A percentile compares a stretch with the other conserved stretches of the same genome.
Conservation (phyloP, 257 asterid species). For the Ilex asprella region DNA sequence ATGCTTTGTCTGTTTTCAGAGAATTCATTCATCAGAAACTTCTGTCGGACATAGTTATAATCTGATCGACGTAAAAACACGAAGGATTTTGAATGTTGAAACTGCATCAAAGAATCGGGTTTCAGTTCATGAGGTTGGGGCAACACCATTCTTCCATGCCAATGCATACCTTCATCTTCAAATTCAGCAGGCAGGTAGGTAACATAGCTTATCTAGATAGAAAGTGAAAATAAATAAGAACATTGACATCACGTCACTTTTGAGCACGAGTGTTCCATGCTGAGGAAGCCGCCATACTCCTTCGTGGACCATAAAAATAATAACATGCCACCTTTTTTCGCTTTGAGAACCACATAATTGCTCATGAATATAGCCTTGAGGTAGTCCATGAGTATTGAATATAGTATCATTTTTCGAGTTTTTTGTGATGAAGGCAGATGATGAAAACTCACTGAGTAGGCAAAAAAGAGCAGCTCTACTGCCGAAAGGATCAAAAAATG, state of each 20-base stretch:
- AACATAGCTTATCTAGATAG: neutral
- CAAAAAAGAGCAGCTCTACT: conserved; percentile 58
- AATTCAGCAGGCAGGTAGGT: conserved; percentile 62
- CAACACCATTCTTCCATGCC: conserved; percentile 78
- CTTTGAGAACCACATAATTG: too few relatives aligned
- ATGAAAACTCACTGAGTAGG: conserved; percentile 64
- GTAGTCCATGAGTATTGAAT: neutral
- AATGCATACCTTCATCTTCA: conserved; percentile 81
- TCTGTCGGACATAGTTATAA: conserved; percentile 86
- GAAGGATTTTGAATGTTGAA: conserved; percentile 78
- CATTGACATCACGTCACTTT: neutral
- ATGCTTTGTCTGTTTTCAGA: conserved; percentile 35
- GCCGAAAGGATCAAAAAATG: conserved; percentile 49
- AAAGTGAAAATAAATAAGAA: neutral
- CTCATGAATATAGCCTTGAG: neutral
- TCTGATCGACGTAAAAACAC: conserved; percentile 44
- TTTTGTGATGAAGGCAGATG: conserved; percentile 47
- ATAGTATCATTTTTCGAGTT: neutral
- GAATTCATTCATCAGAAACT: conserved; percentile 52
- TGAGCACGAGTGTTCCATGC: too few relatives aligned
- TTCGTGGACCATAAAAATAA: too few relatives aligned
- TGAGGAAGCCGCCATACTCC: too few relatives aligned
- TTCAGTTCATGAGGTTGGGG: conserved; percentile 53
- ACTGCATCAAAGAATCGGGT: conserved; percentile 74
- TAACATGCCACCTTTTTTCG: too few relatives aligned